These are phyloP conservation scores for Cystobasidiopsis lactophilus DNA, from an alignment of 768 basidiomycete species.

Conservation along the genomic window DNA sequence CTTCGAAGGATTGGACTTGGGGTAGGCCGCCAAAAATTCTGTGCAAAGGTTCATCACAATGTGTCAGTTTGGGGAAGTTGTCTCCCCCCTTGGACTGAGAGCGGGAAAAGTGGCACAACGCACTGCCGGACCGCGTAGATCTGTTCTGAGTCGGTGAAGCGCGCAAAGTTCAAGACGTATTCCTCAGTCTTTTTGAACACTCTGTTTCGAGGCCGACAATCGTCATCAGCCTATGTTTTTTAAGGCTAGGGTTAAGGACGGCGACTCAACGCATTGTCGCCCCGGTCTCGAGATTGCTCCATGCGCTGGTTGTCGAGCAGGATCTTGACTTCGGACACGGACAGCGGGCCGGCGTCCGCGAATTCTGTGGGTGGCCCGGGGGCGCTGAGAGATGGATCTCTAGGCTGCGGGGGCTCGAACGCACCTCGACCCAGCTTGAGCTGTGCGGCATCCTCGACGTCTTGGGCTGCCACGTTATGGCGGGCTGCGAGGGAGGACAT, in stretches of 20 bases:
- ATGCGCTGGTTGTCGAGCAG: constrained; percentile 66
- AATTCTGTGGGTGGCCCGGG: neutral
- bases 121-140: constrained; percentile 67
- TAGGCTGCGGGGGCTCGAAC: neutral
- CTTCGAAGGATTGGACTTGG: constrained; percentile 67
- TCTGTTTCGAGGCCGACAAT: constrained; percentile 27
- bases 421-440: constrained; percentile 9
- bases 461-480: neutral
- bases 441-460: constrained; percentile 12
- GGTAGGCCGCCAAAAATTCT: constrained; percentile 61
- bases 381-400: neutral
- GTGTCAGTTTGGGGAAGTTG: neutral
- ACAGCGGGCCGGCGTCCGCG: constrained; percentile 24
- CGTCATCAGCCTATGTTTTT: neutral
- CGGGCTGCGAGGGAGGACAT: no score
- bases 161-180: constrained; percentile 74
- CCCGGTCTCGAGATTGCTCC: neutral
- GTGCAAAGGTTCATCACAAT: neutral
- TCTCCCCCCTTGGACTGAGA: neutral
- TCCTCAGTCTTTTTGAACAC: constrained; percentile 84
- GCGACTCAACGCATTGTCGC: no score
- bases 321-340: constrained; percentile 82
- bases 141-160: constrained; percentile 66
- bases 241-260: no score
- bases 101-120: constrained; percentile 19